Conservation (phyloP, 164 flowering plant genomes). For the Liriodendron chinense region DNA sequence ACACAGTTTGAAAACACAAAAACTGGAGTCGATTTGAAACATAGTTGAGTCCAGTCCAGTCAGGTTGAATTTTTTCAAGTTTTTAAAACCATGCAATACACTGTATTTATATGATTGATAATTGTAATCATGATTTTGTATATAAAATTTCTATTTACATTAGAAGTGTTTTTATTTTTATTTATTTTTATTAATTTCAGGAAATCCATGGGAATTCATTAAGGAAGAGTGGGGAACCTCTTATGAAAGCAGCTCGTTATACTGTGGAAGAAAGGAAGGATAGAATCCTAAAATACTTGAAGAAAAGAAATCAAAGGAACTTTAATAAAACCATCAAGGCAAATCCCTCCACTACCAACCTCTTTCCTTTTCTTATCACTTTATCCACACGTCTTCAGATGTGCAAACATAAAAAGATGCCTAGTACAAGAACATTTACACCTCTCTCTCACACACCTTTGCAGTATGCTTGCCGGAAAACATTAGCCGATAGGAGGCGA, state of each 20-base stretch:
- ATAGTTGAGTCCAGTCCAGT: too few species aligned
- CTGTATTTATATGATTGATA: too few species aligned
- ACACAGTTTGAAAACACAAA: too few species aligned
- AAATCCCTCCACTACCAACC: background rate
- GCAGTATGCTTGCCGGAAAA: constrained; percentile 89
- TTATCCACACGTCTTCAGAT: background rate
- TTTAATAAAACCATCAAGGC: constrained; percentile 93
- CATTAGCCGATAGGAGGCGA: constrained; percentile 71
- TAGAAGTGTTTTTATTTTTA: background rate
- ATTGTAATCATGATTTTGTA: background rate
- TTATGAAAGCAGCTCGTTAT: constrained; percentile 48
- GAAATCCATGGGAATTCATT: constrained; percentile 30
- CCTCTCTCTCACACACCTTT: background rate
- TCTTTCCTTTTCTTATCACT: background rate
- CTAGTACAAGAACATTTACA: too few species aligned
- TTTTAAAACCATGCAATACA: too few species aligned
- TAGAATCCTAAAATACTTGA: constrained; percentile 64
- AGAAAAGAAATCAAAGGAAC: constrained; percentile 85
- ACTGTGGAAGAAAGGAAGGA: constrained; percentile 74
- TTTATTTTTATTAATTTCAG: constrained; percentile 18
- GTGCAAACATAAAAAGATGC: background rate
- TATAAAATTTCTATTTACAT: background rate
- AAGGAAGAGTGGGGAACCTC: constrained; percentile 25
- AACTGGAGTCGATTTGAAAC: too few species aligned
- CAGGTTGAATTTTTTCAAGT: too few species aligned